Evolutionary conservation across 495 filamentous ascomycete species (phyloP).

Genomic region (Tuber aestivum): DNA sequence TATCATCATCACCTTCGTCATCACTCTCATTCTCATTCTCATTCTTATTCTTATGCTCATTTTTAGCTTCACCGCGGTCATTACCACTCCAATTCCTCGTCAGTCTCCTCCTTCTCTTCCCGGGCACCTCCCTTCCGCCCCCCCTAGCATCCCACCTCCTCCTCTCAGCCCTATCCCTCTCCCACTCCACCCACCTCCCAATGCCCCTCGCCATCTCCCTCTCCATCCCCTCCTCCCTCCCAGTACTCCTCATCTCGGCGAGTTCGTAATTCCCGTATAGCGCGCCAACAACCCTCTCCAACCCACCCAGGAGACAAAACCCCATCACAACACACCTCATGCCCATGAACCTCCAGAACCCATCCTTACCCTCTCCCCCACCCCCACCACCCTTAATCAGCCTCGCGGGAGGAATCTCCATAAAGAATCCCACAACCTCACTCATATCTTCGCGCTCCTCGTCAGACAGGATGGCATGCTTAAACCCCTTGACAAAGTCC

Average conservation of each 20-base stretch:
- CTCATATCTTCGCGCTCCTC: background rate
- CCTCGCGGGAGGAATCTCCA: background rate
- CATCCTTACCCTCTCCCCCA: background rate
- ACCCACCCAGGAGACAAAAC: background rate
- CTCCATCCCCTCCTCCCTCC: conserved; percentile 66
- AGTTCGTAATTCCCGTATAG: conserved; percentile 40
- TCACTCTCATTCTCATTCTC: background rate
- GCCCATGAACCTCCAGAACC: background rate
- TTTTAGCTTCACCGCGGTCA: too few relatives aligned
- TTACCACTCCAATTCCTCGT: background rate
- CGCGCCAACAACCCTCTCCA: background rate
- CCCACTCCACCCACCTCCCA: conserved; percentile 46
- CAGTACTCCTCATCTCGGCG: conserved; percentile 59
- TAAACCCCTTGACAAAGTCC: conserved; percentile 1
- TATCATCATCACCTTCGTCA: background rate
- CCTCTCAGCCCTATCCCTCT: conserved; percentile 25
- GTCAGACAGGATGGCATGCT: background rate
- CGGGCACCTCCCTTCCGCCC: too few relatives aligned
- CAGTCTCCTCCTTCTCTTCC: background rate
- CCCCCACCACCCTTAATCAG: background rate
- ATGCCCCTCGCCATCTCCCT: conserved; percentile 60
- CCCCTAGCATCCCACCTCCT: background rate
- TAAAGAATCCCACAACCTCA: background rate
- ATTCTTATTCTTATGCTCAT: background rate
- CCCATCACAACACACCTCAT: background rate